Evolutionary conservation across 106 monocot genomes (phyloP), one percentile per base, ranked within the genome.

Genomic region (Triglochin maritima): DNA sequence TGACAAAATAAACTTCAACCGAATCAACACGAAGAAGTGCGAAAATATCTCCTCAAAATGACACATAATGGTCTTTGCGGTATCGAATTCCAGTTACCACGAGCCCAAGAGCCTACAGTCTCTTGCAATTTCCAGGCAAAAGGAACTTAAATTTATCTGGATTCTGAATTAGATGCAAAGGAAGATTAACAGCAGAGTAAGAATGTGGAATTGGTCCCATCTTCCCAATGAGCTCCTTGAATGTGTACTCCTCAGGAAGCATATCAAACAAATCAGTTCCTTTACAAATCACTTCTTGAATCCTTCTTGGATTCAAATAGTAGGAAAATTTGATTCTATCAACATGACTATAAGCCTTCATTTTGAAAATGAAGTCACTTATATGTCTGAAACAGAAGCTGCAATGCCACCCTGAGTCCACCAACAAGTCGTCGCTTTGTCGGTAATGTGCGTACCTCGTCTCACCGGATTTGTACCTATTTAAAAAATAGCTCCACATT

Each of bases 331-430:
- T 84, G 6, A 94, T 70, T 3, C 94, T 69, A 47, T 94, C 94
- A 8, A 79, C 82, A 69, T 94, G 89, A 66, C 94, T 94, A 68
- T 94, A 94, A 0, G 89, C 87, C 60, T 77, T 87, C 94, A 94
- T 94, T 67, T 94, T 89, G 71, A 94, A 89, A 4, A 78, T 57
- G 66, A 94, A 94, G 45, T 89, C 87, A 4, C 57, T 77, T 6
- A 89, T 78, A 17, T 66, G 44, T 44, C 82, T 79, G 69, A 94
- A 94, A 52, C 94, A 94, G 75, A 94, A 94, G 74, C 94, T 94
- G 57, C 93, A 89, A 56, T 94, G 93, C 93, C 93, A 94, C 10
- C 94, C 94, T 11, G 89, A 71, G 71, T 94, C 87, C 4, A 85
- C 75, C 42, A 94, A 68, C 14, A 94, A 53, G 46, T 68, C 69